Evolutionary conservation across 345 rosid genomes (phyloP).

Genomic region (Pistacia integerrima): DNA sequence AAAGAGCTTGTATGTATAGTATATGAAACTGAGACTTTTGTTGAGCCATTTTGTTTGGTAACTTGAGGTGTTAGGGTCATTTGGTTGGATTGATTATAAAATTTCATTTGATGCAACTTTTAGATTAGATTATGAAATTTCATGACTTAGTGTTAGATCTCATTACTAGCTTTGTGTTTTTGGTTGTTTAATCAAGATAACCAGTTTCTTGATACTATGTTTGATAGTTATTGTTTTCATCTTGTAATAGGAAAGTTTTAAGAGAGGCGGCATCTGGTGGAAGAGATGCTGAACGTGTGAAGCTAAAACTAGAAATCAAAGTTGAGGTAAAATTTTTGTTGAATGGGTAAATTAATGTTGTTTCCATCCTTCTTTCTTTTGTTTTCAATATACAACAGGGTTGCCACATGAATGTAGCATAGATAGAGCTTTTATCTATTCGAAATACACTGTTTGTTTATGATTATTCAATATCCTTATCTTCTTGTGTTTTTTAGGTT

Average conservation of each 20-base stretch:
- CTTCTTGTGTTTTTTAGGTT: slow-evolving; percentile 38
- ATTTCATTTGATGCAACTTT: not conserved
- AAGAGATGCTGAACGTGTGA: slow-evolving; percentile 84
- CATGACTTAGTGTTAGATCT: not conserved
- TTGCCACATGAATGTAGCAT: not conserved
- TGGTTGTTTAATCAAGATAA: not conserved
- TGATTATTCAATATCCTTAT: not conserved
- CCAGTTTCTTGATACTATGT: not conserved
- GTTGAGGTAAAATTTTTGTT: slow-evolving; percentile 60
- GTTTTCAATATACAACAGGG: not conserved
- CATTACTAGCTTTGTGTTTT: not conserved
- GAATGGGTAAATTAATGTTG: not conserved
- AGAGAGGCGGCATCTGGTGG: slow-evolving; percentile 76
- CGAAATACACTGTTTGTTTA: not conserved
- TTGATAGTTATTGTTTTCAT: not conserved
- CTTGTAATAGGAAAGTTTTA: slow-evolving; percentile 67
- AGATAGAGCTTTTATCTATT: not conserved
- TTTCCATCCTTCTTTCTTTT: not conserved
- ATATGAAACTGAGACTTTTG: too few species aligned
- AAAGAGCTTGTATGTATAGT: too few species aligned
- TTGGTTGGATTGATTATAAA: too few species aligned
- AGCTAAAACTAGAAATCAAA: slow-evolving; percentile 78
- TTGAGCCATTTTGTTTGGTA: too few species aligned
- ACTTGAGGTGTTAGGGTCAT: too few species aligned
- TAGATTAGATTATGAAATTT: not conserved